Percentiles rank a stretch among this genome's conserved stretches.
Conservation (phyloP, 2,329 filamentous ascomycete genomes). For the Penicillium sumatraense region DNA sequence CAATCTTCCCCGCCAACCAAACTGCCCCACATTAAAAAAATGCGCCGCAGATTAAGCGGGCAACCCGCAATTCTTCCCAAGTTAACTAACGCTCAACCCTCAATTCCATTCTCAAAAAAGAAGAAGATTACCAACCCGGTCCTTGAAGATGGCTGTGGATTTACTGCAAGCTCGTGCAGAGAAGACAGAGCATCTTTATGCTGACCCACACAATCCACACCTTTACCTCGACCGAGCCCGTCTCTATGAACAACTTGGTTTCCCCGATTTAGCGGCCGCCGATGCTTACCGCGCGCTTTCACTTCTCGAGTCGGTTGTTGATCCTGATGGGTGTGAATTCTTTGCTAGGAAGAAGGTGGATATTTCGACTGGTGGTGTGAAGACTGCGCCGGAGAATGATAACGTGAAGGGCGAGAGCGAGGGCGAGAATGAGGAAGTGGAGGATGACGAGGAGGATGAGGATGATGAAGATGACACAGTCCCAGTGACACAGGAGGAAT, state of each 20-base stretch:
- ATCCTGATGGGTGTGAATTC: constrained; percentile 78
- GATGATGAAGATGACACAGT: constrained; percentile 46
- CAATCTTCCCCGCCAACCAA: not conserved
- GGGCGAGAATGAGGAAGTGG: constrained; percentile 13
- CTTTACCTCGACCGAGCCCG: constrained; percentile 62
- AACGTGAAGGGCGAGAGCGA: constrained; percentile 19
- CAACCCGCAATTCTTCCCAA: not conserved
- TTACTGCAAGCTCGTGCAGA: constrained; percentile 53
- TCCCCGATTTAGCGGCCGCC: constrained; percentile 85
- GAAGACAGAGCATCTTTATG: constrained; percentile 54
- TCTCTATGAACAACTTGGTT: constrained; percentile 74
- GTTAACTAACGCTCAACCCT: not conserved
- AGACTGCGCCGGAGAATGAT: not conserved
- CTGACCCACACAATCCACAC: constrained; percentile 47
- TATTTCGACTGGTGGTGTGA: constrained; percentile 34
- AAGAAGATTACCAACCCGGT: too few relatives aligned
- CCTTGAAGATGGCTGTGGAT: constrained; percentile 25
- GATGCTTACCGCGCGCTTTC: constrained; percentile 92
- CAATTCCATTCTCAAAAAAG: not conserved
- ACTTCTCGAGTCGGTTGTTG: constrained; percentile 76
- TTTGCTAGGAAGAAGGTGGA: constrained; percentile 63
- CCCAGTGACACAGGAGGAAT: constrained; percentile 38
- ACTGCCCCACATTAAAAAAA: constrained; percentile 19
- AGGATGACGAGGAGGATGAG: constrained; percentile 41
- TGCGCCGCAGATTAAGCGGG: too few relatives aligned